These are phyloP conservation scores for Hamamelis virginiana DNA, from an alignment of 164 flowering plant species.

Conservation along the genomic window DNA sequence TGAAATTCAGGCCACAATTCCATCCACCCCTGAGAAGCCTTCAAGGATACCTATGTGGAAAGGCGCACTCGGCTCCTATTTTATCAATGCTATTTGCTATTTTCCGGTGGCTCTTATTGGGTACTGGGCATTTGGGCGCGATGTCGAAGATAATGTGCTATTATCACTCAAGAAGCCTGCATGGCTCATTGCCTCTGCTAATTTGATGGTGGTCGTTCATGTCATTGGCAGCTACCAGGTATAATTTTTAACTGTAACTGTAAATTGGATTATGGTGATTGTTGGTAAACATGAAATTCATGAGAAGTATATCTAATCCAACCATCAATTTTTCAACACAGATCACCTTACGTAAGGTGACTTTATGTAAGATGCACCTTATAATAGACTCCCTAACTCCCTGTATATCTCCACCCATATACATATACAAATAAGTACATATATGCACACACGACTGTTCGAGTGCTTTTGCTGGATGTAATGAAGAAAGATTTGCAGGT, in stretches of 20 bases:
- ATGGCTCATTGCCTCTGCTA: constrained; percentile 92
- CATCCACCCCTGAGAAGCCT: constrained; percentile 84
- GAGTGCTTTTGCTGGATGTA: not conserved
- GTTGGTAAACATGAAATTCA: too few species aligned
- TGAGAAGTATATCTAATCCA: too few species aligned
- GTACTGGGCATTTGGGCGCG: constrained; percentile 87
- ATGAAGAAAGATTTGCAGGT: constrained; percentile 46
- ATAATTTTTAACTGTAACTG: not conserved
- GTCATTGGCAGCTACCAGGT: constrained; percentile 98
- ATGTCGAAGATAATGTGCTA: constrained; percentile 76
- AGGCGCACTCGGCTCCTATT: constrained; percentile 69
- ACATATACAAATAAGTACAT: too few species aligned
- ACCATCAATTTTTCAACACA: too few species aligned
- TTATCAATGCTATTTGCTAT: constrained; percentile 75
- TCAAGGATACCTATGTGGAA: constrained; percentile 84
- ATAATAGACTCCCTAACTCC: too few species aligned
- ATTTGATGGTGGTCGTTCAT: constrained; percentile 87
- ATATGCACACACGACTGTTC: too few species aligned
- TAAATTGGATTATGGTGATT: too few species aligned
- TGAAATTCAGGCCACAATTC: constrained; percentile 92
- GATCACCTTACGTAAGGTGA: too few species aligned
- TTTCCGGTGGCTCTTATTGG: constrained; percentile 86
- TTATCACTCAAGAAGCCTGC: constrained; percentile 59
- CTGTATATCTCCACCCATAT: too few species aligned
- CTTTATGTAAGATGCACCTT: too few species aligned